A percentile compares a stretch with the other conserved stretches of the same genome.
Evolutionary conservation across 1,284 basidiomycete genomes (phyloP).

Genomic region (Cyathus olla): DNA sequence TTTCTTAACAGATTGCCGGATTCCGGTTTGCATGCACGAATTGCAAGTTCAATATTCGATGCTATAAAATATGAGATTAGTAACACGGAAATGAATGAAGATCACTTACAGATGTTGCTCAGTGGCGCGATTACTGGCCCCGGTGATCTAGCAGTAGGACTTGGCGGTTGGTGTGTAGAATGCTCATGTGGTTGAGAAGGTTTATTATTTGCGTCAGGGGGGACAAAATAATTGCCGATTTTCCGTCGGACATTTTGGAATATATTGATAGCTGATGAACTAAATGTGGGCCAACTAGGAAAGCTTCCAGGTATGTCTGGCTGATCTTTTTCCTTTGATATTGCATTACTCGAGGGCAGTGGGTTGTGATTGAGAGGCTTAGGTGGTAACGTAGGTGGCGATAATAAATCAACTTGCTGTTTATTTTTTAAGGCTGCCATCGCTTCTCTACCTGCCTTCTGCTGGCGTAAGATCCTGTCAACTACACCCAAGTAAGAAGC

Average conservation of each 20-base stretch:
- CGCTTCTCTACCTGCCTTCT: slow-evolving; percentile 79
- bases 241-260: slow-evolving; percentile 23
- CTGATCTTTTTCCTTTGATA: neutral
- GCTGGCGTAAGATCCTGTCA: slow-evolving; percentile 91
- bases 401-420: slow-evolving; percentile 30
- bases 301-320: slow-evolving; percentile 9
- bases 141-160: slow-evolving; percentile 16
- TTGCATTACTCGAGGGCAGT: neutral
- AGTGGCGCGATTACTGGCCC: slow-evolving; percentile 62
- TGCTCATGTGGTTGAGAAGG: neutral
- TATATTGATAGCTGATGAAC: slow-evolving; percentile 6
- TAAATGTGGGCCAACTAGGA: slow-evolving; percentile 1
- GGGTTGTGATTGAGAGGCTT: too few relatives aligned
- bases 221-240: slow-evolving; percentile 11
- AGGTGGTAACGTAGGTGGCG: slow-evolving; percentile 1
- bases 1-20: slow-evolving; percentile 71
- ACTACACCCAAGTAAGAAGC: slow-evolving; percentile 57
- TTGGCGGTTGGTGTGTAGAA: neutral
- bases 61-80: slow-evolving; percentile 45
- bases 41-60: slow-evolving; percentile 80
- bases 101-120: slow-evolving; percentile 65
- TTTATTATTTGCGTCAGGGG: neutral
- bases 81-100: neutral
- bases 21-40: slow-evolving; percentile 83
- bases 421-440: slow-evolving; percentile 57